Evolutionary conservation across 164 flowering plant genomes (phyloP).

Genomic region (Chloranthus sessilifolius): DNA sequence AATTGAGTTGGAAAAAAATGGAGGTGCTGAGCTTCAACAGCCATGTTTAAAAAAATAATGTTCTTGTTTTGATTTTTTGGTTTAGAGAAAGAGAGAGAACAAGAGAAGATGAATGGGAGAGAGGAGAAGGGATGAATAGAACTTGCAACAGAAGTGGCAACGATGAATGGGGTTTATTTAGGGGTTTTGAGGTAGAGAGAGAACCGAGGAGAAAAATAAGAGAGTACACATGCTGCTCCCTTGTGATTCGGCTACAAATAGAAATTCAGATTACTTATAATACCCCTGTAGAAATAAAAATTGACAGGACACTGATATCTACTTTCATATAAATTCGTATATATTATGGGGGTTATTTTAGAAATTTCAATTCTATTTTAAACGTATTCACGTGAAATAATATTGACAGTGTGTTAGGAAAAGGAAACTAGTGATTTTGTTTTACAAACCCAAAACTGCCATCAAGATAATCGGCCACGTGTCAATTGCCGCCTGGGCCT

Average conservation of each 20-base stretch:
- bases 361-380: too few relatives aligned
- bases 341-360: too few relatives aligned
- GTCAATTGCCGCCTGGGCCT: constrained; percentile 2
- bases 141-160: constrained; percentile 26
- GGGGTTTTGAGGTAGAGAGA: constrained; percentile 9
- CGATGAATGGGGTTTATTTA: constrained; percentile 16
- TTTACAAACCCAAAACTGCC: constrained; percentile 14
- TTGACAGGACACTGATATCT: too few relatives aligned
- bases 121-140: constrained; percentile 5
- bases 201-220: not conserved
- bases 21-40: constrained; percentile 52
- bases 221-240: too few relatives aligned
- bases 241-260: too few relatives aligned
- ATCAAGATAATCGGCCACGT: constrained; percentile 36
- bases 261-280: too few relatives aligned
- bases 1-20: constrained; percentile 30
- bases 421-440: not conserved
- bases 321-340: too few relatives aligned
- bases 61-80: not conserved
- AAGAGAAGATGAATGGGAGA: not conserved
- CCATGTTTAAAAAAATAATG: constrained; percentile 30
- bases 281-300: too few relatives aligned
- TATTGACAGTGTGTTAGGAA: too few relatives aligned
- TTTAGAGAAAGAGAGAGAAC: constrained; percentile 3
- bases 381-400: too few relatives aligned